Evolutionary conservation across 1,284 basidiomycete species (phyloP).

Genomic region (Fomitiporia mediterranea): DNA sequence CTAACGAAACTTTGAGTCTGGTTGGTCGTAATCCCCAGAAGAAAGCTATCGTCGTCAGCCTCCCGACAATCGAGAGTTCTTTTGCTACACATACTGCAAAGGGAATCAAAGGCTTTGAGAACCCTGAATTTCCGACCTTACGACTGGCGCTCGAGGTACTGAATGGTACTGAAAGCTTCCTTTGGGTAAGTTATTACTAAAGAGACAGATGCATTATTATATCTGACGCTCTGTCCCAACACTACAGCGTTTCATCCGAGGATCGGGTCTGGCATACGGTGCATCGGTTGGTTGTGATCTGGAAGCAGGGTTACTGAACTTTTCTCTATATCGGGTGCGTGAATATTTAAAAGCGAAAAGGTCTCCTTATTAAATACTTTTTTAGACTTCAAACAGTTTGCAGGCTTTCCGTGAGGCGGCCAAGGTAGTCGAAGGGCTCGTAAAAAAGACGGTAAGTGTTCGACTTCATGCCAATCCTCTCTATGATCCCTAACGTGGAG

Average conservation of each 20-base stretch:
- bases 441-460: conserved; percentile 71
- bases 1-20: conserved; percentile 67
- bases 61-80: conserved; percentile 93
- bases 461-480: conserved; percentile 5
- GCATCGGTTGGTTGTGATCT: conserved; percentile 76
- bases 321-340: conserved; percentile 78
- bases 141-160: conserved; percentile 84
- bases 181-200: conserved; percentile 64
- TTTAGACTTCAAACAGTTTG: conserved; percentile 81
- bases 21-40: conserved; percentile 71
- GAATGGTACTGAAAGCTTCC: conserved; percentile 91
- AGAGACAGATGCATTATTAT: neutral
- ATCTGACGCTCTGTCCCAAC: conserved; percentile 4
- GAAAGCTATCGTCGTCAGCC: conserved; percentile 79
- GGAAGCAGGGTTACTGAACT: conserved; percentile 80
- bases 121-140: conserved; percentile 83
- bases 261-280: conserved; percentile 92
- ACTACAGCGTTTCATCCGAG: conserved; percentile 75
- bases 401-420: conserved; percentile 82
- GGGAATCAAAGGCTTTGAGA: conserved; percentile 73
- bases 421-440: conserved; percentile 69
- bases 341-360: neutral
- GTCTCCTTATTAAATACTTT: conserved; percentile 14
- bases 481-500: neutral
- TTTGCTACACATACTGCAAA: conserved; percentile 81